Percentiles rank a stretch among this genome's conserved stretches.
These are phyloP conservation scores for Geranium brycei DNA, from an alignment of 345 rosid species.

Conservation along the genomic window DNA sequence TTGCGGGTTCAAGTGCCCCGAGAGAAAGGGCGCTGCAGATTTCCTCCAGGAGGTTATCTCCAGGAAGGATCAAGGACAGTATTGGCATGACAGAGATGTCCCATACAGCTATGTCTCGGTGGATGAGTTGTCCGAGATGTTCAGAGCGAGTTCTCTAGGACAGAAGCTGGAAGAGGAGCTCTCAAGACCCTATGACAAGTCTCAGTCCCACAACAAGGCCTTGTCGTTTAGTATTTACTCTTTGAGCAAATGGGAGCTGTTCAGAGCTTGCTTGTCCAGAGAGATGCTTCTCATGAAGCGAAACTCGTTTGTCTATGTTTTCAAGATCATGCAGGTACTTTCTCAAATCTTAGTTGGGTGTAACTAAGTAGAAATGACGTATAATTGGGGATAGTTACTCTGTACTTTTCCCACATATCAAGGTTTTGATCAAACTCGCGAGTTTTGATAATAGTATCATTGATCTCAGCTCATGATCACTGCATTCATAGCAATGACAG, in stretches of 20 bases:
- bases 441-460: not conserved
- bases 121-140: slow-evolving; percentile 25
- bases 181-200: slow-evolving; percentile 22
- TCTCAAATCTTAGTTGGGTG: not conserved
- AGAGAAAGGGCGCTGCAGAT: slow-evolving; percentile 56
- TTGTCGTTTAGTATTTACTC: slow-evolving; percentile 36
- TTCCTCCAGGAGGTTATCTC: slow-evolving; percentile 71
- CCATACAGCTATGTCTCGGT: slow-evolving; percentile 36
- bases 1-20: slow-evolving; percentile 62
- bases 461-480: slow-evolving; percentile 17
- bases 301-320: slow-evolving; percentile 29
- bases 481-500: slow-evolving; percentile 25
- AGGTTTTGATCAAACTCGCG: slow-evolving; percentile 1
- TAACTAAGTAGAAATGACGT: too few relatives aligned
- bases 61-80: slow-evolving; percentile 52
- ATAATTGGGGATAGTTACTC: not conserved
- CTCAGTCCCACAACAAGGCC: slow-evolving; percentile 23
- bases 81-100: slow-evolving; percentile 27
- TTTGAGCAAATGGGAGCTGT: slow-evolving; percentile 36
- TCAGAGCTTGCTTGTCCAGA: slow-evolving; percentile 50
- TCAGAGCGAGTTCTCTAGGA: slow-evolving; percentile 27
- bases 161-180: slow-evolving; percentile 28
- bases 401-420: not conserved
- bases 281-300: slow-evolving; percentile 51
- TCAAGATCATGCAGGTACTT: slow-evolving; percentile 32